phyloP scores from a whole-genome alignment of 2,329 filamentous ascomycete species.

The Fusarium brevicatenulatum region DNA sequence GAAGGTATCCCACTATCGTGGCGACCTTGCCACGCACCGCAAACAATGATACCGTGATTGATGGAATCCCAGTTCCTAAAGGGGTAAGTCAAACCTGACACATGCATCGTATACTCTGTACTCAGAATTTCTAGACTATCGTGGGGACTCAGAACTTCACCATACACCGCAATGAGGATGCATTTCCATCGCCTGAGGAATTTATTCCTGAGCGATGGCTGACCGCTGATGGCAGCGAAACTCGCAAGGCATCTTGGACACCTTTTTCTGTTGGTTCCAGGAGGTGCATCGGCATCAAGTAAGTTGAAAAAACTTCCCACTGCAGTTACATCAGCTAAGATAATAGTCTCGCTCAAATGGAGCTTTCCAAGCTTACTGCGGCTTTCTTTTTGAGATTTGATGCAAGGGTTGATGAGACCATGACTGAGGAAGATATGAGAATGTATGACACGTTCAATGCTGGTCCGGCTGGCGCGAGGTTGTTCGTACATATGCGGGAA shows the following conservation, averaged over 20 bases:
- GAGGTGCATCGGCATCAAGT: not conserved
- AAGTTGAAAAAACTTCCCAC: not conserved
- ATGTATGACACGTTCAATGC: not conserved
- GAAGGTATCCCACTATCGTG: not conserved
- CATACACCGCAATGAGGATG: not conserved
- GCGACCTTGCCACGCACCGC: not conserved
- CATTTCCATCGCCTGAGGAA: not conserved
- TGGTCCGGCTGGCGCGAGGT: not conserved
- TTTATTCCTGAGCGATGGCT: not conserved
- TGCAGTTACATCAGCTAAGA: not conserved
- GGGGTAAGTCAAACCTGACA: not conserved
- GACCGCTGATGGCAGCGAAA: not conserved
- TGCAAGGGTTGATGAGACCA: not conserved
- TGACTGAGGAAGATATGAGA: not conserved
- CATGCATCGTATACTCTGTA: not conserved
- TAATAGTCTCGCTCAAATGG: not conserved
- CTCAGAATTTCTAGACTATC: not conserved
- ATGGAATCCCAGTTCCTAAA: not conserved
- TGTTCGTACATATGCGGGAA: not conserved
- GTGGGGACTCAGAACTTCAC: not conserved
- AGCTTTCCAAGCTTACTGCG: not conserved
- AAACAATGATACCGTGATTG: not conserved
- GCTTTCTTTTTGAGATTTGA: not conserved
- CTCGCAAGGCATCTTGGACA: not conserved
- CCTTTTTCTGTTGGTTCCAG: not conserved